Percentiles rank a stretch among this genome's conserved stretches.
phyloP scores from a whole-genome alignment of 78 protist species.

The Emiliania huxleyi region DNA sequence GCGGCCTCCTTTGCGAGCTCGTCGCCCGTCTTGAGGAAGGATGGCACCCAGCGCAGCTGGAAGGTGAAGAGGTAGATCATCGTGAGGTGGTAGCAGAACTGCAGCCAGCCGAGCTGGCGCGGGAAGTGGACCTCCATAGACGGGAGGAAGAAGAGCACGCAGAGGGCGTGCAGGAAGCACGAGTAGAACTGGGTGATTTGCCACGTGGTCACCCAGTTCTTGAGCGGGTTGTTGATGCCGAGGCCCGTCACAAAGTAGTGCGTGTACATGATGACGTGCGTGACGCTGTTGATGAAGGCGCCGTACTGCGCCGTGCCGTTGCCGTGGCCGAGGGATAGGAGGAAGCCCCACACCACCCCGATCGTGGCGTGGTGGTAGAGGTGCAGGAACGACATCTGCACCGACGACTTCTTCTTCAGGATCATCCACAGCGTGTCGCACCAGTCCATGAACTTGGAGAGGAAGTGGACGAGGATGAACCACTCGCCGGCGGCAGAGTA shows the following conservation, averaged over 20 bases:
- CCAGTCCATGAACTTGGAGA: background rate
- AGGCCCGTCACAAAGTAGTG: background rate
- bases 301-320: conserved; percentile 12
- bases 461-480: background rate
- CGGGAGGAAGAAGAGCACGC: background rate
- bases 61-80: conserved; percentile 6
- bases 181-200: background rate
- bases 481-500: background rate
- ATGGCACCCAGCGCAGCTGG: background rate
- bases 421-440: conserved; percentile 9
- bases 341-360: background rate
- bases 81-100: conserved; percentile 27
- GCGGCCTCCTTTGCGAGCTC: background rate
- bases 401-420: background rate
- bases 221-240: background rate
- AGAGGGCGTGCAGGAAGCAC: background rate
- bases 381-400: conserved; percentile 2
- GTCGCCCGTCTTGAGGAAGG: background rate
- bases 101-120: background rate
- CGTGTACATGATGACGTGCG: background rate
- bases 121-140: background rate
- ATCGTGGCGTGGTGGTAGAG: background rate
- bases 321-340: background rate
- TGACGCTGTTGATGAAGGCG: background rate
- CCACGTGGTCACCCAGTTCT: background rate